phyloP scores from a whole-genome alignment of 1,284 basidiomycete species.

The Trichosporon sp. region DNA sequence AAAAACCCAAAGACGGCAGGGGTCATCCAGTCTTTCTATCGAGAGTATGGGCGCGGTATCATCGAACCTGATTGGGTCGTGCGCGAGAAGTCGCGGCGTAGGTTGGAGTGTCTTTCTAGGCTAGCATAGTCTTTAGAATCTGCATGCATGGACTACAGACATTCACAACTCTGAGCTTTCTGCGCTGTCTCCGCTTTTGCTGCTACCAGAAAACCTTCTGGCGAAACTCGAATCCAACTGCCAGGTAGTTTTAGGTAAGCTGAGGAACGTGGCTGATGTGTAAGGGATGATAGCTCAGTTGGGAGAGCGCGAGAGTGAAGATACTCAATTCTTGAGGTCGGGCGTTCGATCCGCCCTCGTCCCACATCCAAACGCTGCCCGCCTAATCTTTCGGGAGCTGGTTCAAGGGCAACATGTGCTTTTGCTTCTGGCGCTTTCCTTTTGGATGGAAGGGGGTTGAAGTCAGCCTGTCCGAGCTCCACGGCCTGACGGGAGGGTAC shows the following conservation, averaged over 20 bases:
- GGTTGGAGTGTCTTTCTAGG: not conserved
- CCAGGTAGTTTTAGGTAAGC: not conserved
- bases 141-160: not conserved
- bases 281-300: conserved; percentile 11
- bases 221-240: too few species aligned
- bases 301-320: not conserved
- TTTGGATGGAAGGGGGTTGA: too few species aligned
- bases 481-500: too few species aligned
- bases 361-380: not conserved
- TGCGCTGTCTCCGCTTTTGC: too few species aligned
- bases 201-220: too few species aligned
- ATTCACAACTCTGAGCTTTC: too few species aligned
- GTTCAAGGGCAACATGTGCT: too few species aligned
- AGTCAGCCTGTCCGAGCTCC: too few species aligned
- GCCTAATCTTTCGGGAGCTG: too few species aligned
- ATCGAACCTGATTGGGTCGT: conserved; percentile 4
- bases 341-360: conserved; percentile 14
- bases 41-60: not conserved
- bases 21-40: not conserved
- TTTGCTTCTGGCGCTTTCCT: too few species aligned
- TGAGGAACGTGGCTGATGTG: not conserved
- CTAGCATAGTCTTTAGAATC: not conserved
- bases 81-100: conserved; percentile 7
- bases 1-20: not conserved
- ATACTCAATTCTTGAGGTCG: not conserved